Evolutionary conservation across 2,329 filamentous ascomycete species (phyloP).

Genomic region (Ophiostoma novo-ulmi): DNA sequence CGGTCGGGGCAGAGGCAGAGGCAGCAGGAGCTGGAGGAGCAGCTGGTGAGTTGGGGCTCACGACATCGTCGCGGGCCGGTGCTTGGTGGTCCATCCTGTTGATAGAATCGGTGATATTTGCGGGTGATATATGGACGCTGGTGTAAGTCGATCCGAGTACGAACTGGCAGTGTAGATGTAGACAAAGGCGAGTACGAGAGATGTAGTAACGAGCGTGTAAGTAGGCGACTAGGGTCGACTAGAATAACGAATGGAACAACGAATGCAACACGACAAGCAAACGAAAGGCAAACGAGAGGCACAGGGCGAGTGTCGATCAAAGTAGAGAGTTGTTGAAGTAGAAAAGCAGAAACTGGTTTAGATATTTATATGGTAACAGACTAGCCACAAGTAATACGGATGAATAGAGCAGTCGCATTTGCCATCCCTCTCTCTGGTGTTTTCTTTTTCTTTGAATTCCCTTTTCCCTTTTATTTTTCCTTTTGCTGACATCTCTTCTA

Average conservation of each 20-base stretch:
- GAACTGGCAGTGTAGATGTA: not conserved
- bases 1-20: not conserved
- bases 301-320: not conserved
- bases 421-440: not conserved
- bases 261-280: not conserved
- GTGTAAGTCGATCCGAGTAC: slow-evolving; percentile 3
- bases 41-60: not conserved
- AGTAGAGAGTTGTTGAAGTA: not conserved
- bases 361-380: not conserved
- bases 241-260: not conserved
- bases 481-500: slow-evolving; percentile 5
- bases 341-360: not conserved
- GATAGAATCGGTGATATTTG: not conserved
- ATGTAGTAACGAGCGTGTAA: not conserved
- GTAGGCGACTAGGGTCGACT: not conserved
- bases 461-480: not conserved
- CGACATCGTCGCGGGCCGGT: not conserved
- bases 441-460: not conserved
- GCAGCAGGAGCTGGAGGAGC: too few relatives aligned
- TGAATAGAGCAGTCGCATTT: not conserved
- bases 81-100: not conserved
- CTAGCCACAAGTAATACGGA: not conserved
- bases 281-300: not conserved
- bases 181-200: not conserved
- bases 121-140: not conserved